Evolutionary conservation across 371 early-diverging fungal genomes (phyloP), one percentile per base, ranked within the genome.

Genomic region (Rhizopus sp.): DNA sequence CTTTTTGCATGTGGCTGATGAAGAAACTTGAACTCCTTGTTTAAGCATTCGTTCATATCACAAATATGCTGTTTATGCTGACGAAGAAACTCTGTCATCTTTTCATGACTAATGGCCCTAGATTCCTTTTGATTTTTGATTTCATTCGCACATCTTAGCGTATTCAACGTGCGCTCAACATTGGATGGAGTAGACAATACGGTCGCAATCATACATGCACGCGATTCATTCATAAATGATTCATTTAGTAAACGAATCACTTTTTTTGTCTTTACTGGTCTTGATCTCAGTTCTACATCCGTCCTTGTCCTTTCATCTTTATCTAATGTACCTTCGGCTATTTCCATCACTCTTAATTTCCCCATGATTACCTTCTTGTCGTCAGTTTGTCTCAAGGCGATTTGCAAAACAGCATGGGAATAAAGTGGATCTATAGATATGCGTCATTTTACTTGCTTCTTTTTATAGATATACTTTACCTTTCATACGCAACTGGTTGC

Each of bases 251-350:
- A 88, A 81, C 96, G 96, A 2, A 99, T 99, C 44, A 99, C 72
- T 78, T 98, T 99, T 65, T 92, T 92, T 70, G 98, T 97, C 32
- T 99, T 82, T 82, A 98, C 98, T 1, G 98, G 98, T n/a, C 93
- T 92, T 68, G 97, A 96, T 54, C 85, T 86, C 23, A 23, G 23
- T 2, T 23, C 23, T 23, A 23, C 23, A 23, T 23, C 23, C 2
- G 23, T 2, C 23, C 23, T 23, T 23, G 23, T 23, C 23, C 23
- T 23, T 56, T 92, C 93, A 53, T 90, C 93, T 71, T 93, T 89
- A 66, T 97, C 98, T 45, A 98, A 74, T 1, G 98, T 97, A 51
- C 98, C 88, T 59, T 99, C 99, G 16, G 99, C 99, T 47, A 99
- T 64, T 70, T 99, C 99, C 15, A 99, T 95, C 52, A 99, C 78